Percentiles rank a stretch among this genome's conserved stretches.
These are phyloP conservation scores for Catharanthus roseus DNA, from an alignment of 257 asterid species.

Conservation along the genomic window DNA sequence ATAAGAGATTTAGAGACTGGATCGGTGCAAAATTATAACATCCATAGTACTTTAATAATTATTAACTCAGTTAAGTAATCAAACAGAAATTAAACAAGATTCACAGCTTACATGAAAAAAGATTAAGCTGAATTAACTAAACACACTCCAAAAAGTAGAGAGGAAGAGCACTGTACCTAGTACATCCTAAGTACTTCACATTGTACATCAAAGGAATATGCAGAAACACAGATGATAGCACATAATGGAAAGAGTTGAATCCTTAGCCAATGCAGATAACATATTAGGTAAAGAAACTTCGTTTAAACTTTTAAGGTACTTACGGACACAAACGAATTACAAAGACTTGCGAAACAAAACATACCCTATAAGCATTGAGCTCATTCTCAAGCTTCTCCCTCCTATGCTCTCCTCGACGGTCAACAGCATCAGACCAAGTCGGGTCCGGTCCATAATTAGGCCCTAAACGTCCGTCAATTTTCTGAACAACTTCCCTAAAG, in stretches of 20 bases:
- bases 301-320: neutral
- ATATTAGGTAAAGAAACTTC: neutral
- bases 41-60: neutral
- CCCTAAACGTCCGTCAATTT: conserved; percentile 73
- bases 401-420: conserved; percentile 68
- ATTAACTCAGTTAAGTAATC: neutral
- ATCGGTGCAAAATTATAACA: neutral
- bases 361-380: conserved; percentile 83
- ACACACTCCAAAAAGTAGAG: too few species aligned
- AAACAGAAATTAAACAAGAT: neutral
- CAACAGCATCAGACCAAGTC: conserved; percentile 75
- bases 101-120: neutral
- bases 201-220: neutral
- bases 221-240: neutral
- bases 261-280: neutral
- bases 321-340: neutral
- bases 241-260: neutral
- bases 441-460: conserved; percentile 53
- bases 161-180: neutral
- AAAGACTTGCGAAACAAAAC: neutral
- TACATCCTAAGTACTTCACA: neutral
- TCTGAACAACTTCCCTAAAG: conserved; percentile 68
- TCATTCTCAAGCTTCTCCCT: conserved; percentile 92
- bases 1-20: neutral
- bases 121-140: too few species aligned